Base-by-base conservation (phyloP, 2,329 filamentous ascomycete genomes). In the Colletotrichum chrysophilum region DNA sequence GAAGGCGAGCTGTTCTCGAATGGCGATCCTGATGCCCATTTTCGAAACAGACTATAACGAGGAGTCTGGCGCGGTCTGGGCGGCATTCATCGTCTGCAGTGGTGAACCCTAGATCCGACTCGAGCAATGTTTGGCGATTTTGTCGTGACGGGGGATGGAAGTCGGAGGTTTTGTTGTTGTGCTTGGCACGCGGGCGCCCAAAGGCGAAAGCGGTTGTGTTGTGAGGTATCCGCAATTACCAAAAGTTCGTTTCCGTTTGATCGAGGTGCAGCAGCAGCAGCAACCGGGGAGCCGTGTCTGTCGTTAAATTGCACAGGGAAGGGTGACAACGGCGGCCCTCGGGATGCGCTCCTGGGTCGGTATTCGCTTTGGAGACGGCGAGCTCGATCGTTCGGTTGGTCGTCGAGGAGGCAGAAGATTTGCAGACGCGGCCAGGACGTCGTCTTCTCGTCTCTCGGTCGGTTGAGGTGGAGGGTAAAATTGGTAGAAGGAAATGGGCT, bases 1-100 rank as follows among this genome's bases (percentile, higher is more conserved):
- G 83, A 93, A 89, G 79, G 92, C 95, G 80, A 98, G 90, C 90
- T 98, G 96, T 86, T 96, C 93, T 79, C 95, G 91, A 81, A 98
- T 98, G 74, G 94, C 93, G 83, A 98, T 92, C 84, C 95, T 92
- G 95, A 98, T 96, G 61, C 66, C 74, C 77, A 78, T 78, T 26
- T 62, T 60, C 32, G 32, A 60, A 66, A 60, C 66, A 64, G 77
- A 77, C 68, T 77, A 74, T 77, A 56, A 72, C 16, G 68, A 38
- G 18, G 69, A 70, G 71, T 70, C 75, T 71, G 65, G 61, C 38
- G 61, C 52, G 58, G 67, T 71, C 65, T 67, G 75, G 48, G n/a
- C 48, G 68, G 56, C 38, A 64, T 61, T 75, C 77, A 78, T 78
- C 52, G 75, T 78, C 74, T 71, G 66, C 71, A 60, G 36, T 66